Conservation (phyloP, 2,329 filamentous ascomycete species). For the Colletotrichum sublineola region DNA sequence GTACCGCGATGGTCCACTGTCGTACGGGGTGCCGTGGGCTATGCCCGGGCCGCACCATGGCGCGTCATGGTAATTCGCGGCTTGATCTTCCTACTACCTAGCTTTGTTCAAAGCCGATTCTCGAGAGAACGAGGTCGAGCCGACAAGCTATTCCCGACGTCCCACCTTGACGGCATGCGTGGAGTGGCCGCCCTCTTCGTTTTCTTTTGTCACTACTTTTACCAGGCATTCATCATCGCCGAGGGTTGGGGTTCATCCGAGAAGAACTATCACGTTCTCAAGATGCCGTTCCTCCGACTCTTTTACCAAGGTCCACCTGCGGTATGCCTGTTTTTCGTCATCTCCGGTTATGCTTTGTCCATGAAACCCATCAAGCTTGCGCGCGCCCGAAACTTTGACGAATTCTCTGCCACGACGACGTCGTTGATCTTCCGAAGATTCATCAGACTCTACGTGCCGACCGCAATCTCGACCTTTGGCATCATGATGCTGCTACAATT, state of each 20-base stretch:
- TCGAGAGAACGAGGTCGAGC: constrained; percentile 57
- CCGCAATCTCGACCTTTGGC: constrained; percentile 63
- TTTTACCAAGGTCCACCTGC: constrained; percentile 68
- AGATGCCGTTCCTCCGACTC: constrained; percentile 67
- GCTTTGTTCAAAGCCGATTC: constrained; percentile 62
- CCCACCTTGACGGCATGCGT: constrained; percentile 71
- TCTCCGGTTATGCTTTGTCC: constrained; percentile 72
- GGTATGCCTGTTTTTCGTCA: constrained; percentile 73
- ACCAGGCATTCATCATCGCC: constrained; percentile 65
- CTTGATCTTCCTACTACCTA: constrained; percentile 64
- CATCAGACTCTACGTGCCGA: constrained; percentile 66
- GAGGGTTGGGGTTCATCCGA: constrained; percentile 62
- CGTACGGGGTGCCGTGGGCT: constrained; percentile 48
- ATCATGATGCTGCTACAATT: constrained; percentile 59
- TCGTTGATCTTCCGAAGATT: constrained; percentile 66
- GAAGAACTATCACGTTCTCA: constrained; percentile 61
- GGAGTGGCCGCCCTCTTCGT: constrained; percentile 69
- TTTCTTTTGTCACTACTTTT: constrained; percentile 69
- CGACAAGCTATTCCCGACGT: constrained; percentile 62
- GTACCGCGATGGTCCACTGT: constrained; percentile 51
- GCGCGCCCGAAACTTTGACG: constrained; percentile 53
- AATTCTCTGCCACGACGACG: constrained; percentile 60
- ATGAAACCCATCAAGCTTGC: constrained; percentile 65
- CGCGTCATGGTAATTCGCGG: constrained; percentile 54
- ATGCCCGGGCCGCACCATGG: constrained; percentile 53